phyloP scores from a whole-genome alignment of 257 asterid genomes.

The Prunella vulgaris region DNA sequence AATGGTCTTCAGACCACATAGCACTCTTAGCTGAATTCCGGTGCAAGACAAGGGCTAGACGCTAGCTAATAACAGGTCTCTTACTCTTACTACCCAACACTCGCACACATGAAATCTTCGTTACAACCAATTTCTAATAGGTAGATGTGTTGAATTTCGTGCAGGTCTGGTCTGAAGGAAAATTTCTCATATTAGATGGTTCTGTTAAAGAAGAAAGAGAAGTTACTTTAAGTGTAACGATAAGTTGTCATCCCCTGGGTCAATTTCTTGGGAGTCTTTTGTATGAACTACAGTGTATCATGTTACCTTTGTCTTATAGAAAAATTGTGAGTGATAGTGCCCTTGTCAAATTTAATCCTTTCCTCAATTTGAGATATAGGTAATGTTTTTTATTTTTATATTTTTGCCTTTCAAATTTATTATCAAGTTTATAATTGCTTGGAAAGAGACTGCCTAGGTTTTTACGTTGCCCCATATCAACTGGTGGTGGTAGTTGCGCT shows the following conservation, averaged over 20 bases:
- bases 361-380: constrained; percentile 29
- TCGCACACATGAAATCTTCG: not conserved
- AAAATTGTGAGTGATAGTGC: constrained; percentile 26
- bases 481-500: not conserved
- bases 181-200: constrained; percentile 3
- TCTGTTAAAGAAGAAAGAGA: constrained; percentile 16
- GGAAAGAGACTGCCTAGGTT: not conserved
- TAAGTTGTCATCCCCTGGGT: constrained; percentile 29
- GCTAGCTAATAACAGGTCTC: constrained; percentile 48
- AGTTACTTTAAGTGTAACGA: constrained; percentile 43
- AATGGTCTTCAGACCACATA: constrained; percentile 98
- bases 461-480: not conserved
- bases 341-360: not conserved
- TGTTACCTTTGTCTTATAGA: constrained; percentile 40
- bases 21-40: constrained; percentile 95
- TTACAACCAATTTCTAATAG: not conserved
- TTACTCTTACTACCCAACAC: not conserved
- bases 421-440: constrained; percentile 9
- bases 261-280: constrained; percentile 29
- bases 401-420: constrained; percentile 8
- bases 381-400: too few relatives aligned
- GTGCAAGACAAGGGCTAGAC: constrained; percentile 74
- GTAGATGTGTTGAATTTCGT: not conserved
- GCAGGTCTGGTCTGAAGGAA: constrained; percentile 32
- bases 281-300: constrained; percentile 39